Evolutionary conservation across 768 basidiomycete genomes (phyloP).

Genomic region (Suillus variegatus): DNA sequence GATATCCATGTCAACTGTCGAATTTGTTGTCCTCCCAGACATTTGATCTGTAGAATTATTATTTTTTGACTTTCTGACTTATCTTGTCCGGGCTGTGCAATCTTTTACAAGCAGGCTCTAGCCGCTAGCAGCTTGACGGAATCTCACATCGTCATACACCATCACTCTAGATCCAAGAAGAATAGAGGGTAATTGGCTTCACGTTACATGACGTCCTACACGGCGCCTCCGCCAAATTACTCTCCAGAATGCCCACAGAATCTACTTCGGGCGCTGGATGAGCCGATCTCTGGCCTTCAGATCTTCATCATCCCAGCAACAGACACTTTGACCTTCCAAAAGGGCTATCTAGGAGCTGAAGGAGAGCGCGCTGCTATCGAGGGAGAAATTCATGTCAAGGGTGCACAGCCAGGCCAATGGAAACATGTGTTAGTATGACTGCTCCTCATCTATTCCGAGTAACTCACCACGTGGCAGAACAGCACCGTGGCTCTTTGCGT

Average conservation of each 20-base stretch:
- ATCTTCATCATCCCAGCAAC: constrained; percentile 73
- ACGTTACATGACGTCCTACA: constrained; percentile 37
- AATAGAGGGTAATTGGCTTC: neutral
- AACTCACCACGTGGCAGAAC: constrained; percentile 16
- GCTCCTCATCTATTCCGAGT: constrained; percentile 13
- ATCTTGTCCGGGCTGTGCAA: neutral
- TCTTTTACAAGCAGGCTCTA: neutral
- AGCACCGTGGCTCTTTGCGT: constrained; percentile 70
- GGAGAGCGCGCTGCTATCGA: constrained; percentile 82
- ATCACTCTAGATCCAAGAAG: neutral
- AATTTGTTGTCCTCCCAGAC: neutral
- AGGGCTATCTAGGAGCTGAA: constrained; percentile 82
- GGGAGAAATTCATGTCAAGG: constrained; percentile 87
- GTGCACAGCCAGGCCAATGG: constrained; percentile 58
- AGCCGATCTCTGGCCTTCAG: constrained; percentile 46
- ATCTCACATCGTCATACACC: neutral
- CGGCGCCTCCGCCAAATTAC: constrained; percentile 60
- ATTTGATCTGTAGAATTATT: constrained; percentile 3
- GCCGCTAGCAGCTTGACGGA: neutral
- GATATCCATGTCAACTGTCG: neutral
- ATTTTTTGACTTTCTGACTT: neutral
- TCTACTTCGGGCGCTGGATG: constrained; percentile 18
- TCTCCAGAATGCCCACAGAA: constrained; percentile 47
- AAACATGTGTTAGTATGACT: constrained; percentile 63
- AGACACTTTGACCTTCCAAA: constrained; percentile 78